phyloP scores from a whole-genome alignment of 148 eudicot genomes.

The Spergularia bocconei region DNA sequence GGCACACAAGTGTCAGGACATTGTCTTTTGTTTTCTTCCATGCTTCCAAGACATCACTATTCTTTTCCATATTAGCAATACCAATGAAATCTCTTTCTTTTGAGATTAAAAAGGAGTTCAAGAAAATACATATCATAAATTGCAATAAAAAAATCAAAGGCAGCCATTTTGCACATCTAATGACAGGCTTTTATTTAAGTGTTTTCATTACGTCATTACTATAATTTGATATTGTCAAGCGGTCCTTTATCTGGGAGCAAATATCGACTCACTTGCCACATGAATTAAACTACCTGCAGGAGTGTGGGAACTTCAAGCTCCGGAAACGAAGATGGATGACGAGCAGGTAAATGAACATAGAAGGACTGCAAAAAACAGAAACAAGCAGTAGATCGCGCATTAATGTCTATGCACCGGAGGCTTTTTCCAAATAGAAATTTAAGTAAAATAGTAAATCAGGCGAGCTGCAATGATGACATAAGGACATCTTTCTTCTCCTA shows the following conservation, averaged over 20 bases:
- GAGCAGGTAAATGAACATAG: conserved; percentile 83
- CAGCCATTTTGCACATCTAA: neutral
- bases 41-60: neutral
- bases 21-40: neutral
- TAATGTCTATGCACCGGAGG: conserved; percentile 11
- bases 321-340: conserved; percentile 83
- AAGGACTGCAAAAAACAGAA: conserved; percentile 60
- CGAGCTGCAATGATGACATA: neutral
- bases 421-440: neutral
- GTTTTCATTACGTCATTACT: neutral
- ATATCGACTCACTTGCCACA: conserved; percentile 1
- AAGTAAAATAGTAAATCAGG: neutral
- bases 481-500: neutral
- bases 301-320: conserved; percentile 96
- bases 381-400: conserved; percentile 14
- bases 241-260: neutral
- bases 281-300: conserved; percentile 53
- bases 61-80: neutral
- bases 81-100: neutral
- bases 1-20: neutral
- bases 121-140: neutral
- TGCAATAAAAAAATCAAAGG: neutral
- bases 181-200: neutral
- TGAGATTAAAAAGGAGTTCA: no score
- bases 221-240: neutral